These are phyloP conservation scores for Mikania micrantha DNA, from an alignment of 129 eudicot genomes.

Conservation along the genomic window DNA sequence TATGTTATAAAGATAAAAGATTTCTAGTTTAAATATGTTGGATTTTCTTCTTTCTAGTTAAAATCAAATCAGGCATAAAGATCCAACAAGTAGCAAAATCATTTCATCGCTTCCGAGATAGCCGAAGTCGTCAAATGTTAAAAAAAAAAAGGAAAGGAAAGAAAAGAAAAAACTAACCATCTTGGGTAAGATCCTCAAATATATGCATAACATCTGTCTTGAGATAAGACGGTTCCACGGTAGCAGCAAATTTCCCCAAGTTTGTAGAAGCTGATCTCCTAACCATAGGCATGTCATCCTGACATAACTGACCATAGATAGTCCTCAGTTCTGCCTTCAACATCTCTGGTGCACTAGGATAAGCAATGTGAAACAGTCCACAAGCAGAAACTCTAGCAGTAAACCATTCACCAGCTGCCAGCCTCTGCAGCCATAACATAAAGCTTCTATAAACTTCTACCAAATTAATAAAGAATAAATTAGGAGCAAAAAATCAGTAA, in stretches of 20 bases:
- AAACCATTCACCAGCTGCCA: constrained; percentile 99
- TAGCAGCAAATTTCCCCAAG: constrained; percentile 98
- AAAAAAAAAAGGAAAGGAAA: background rate
- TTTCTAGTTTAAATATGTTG: background rate
- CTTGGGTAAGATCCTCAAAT: constrained; percentile 96
- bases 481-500: background rate
- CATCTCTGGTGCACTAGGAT: constrained; percentile 87
- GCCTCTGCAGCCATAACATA: constrained; percentile 44
- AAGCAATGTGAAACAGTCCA: constrained; percentile 93
- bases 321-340: constrained; percentile 87
- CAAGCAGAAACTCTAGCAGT: constrained; percentile 98
- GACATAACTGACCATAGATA: constrained; percentile 87
- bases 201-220: constrained; percentile 89
- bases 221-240: constrained; percentile 83
- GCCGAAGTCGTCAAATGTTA: background rate
- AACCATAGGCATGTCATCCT: constrained; percentile 99
- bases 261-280: constrained; percentile 97
- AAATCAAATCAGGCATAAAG: background rate
- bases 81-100: background rate
- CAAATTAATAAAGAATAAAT: background rate
- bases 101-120: background rate
- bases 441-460: background rate
- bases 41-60: background rate
- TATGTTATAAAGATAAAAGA: background rate
- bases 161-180: constrained; percentile 47